These are phyloP conservation scores for Pistacia atlantica DNA, from an alignment of 345 rosid species.

Conservation along the genomic window DNA sequence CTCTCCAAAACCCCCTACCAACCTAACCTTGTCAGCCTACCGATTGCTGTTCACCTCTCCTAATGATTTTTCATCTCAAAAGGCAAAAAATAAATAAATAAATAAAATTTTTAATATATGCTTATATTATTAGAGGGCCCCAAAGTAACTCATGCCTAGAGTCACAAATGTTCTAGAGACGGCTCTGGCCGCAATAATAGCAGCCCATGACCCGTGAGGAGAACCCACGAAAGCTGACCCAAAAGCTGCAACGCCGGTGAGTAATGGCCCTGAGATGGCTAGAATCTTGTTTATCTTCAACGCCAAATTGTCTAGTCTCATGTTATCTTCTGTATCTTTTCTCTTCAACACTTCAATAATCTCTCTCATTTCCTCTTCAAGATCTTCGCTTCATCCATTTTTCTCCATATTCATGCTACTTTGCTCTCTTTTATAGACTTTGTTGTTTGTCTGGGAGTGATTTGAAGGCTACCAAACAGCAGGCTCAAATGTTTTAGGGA, in stretches of 20 bases:
- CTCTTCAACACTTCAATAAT: slow-evolving; percentile 28
- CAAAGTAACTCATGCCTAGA: no score
- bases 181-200: slow-evolving; percentile 29
- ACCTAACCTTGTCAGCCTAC: no score
- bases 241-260: slow-evolving; percentile 41
- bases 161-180: no score
- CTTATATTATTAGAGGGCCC: no score
- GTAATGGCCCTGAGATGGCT: slow-evolving; percentile 43
- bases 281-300: slow-evolving; percentile 46
- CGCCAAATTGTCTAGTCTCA: slow-evolving; percentile 31
- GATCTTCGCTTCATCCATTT: slow-evolving; percentile 40
- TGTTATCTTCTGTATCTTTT: slow-evolving; percentile 48
- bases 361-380: slow-evolving; percentile 47
- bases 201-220: slow-evolving; percentile 23
- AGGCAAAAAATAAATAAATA: no score
- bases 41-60: no score
- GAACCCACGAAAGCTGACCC: slow-evolving; percentile 23
- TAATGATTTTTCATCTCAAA: no score
- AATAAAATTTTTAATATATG: no score
- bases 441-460: background rate
- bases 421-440: background rate
- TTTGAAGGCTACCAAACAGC: slow-evolving; percentile 33
- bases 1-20: no score
- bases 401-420: background rate
- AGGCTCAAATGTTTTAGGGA: slow-evolving; percentile 27